Evolutionary conservation across 352 stramenopile species (phyloP).

Genomic region (Salisapilia sapeloensis): DNA sequence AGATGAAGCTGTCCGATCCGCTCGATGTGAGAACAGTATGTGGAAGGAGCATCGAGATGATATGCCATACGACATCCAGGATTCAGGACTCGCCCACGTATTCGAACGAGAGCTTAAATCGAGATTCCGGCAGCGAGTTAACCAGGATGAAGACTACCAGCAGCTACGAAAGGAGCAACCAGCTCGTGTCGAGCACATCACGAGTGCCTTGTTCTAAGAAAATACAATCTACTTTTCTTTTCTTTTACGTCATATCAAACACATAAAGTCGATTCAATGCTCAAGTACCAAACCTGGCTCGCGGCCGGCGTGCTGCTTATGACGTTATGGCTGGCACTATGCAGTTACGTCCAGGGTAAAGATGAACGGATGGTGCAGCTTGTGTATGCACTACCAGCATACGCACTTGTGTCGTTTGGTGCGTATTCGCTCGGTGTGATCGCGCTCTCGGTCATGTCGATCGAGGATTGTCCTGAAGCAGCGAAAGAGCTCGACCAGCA

Average conservation of each 20-base stretch:
- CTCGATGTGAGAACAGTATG: slow-evolving; percentile 27
- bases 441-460: slow-evolving; percentile 43
- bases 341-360: slow-evolving; percentile 14
- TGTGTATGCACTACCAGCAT: slow-evolving; percentile 39
- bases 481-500: slow-evolving; percentile 51
- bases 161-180: slow-evolving; percentile 8
- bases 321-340: slow-evolving; percentile 29
- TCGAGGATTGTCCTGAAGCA: slow-evolving; percentile 48
- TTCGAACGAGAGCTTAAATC: slow-evolving; percentile 49
- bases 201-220: slow-evolving; percentile 16
- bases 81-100: slow-evolving; percentile 22
- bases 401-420: slow-evolving; percentile 49
- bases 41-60: slow-evolving; percentile 36
- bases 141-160: slow-evolving; percentile 35
- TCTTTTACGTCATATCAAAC: too few species aligned
- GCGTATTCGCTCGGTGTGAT: slow-evolving; percentile 55
- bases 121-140: slow-evolving; percentile 27
- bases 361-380: slow-evolving; percentile 28
- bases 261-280: too few species aligned
- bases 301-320: slow-evolving; percentile 21
- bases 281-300: slow-evolving; percentile 73
- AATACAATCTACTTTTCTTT: too few species aligned
- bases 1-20: slow-evolving; percentile 38
- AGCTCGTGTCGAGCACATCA: slow-evolving; percentile 36
- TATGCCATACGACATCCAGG: slow-evolving; percentile 26